phyloP scores from a whole-genome alignment of 306 rosid species.

The Erythrophleum fordii region DNA sequence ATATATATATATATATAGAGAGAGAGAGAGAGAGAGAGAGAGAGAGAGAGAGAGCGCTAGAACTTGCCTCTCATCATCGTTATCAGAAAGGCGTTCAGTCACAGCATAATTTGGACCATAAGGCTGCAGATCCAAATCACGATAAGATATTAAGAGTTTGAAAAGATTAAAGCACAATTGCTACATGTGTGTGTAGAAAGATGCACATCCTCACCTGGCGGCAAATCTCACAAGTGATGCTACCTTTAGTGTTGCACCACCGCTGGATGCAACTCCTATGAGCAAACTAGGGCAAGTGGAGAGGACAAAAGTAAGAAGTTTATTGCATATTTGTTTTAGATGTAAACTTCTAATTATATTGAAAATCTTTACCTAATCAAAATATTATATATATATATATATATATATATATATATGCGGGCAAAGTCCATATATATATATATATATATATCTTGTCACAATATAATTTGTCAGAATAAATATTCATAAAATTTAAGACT shows the following conservation, averaged over 20 bases:
- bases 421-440: too few relatives aligned
- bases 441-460: background rate
- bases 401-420: too few relatives aligned
- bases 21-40: too few relatives aligned
- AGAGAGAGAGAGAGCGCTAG: too few relatives aligned
- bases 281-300: slow-evolving; percentile 10
- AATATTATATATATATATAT: too few relatives aligned
- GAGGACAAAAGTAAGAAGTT: background rate
- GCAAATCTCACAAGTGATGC: slow-evolving; percentile 31
- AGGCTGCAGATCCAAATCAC: background rate
- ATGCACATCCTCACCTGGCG: background rate
- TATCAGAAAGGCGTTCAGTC: background rate
- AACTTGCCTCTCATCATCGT: slow-evolving; percentile 6
- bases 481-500: too few relatives aligned
- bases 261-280: slow-evolving; percentile 16
- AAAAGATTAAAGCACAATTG: background rate
- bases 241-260: slow-evolving; percentile 17
- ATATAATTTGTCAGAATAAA: too few relatives aligned
- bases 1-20: too few relatives aligned
- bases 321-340: background rate
- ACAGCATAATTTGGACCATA: slow-evolving; percentile 3
- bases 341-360: background rate
- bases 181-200: background rate
- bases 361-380: too few relatives aligned
- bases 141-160: background rate